phyloP scores from a whole-genome alignment of 2,329 filamentous ascomycete genomes.

The Verticillium klebahnii region DNA sequence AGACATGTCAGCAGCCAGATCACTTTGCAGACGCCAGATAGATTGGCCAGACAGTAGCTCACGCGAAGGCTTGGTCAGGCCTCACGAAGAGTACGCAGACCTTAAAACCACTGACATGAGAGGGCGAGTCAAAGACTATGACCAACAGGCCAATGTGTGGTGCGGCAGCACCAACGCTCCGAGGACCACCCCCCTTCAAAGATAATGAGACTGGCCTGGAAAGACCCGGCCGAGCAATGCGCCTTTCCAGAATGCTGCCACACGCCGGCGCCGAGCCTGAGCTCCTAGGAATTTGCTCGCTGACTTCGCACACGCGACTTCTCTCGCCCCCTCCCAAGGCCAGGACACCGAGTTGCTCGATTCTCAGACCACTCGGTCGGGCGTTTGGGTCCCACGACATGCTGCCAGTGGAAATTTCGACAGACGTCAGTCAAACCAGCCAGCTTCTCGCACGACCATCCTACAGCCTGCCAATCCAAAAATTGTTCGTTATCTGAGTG shows the following conservation, averaged over 20 bases:
- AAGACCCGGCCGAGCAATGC: not conserved
- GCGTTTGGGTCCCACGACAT: not conserved
- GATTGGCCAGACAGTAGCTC: not conserved
- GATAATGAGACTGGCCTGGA: not conserved
- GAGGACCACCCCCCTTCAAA: not conserved
- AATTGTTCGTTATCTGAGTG: not conserved
- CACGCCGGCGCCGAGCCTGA: not conserved
- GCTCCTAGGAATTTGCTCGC: not conserved
- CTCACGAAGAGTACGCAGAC: not conserved
- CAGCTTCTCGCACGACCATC: not conserved
- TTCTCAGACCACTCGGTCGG: not conserved
- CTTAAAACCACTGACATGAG: not conserved
- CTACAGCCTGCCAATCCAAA: not conserved
- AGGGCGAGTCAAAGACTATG: not conserved
- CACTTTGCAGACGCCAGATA: slow-evolving; percentile 4
- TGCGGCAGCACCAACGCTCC: not conserved
- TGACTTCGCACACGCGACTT: not conserved
- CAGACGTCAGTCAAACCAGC: not conserved
- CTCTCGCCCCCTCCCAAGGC: not conserved
- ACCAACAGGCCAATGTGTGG: not conserved
- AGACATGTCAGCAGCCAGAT: slow-evolving; percentile 1
- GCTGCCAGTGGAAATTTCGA: not conserved
- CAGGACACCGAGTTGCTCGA: too few relatives aligned
- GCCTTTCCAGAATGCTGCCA: not conserved
- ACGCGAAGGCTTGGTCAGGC: not conserved